Conservation (phyloP, 192 early-diverging fungal genomes). For the Coemansia sp. region DNA sequence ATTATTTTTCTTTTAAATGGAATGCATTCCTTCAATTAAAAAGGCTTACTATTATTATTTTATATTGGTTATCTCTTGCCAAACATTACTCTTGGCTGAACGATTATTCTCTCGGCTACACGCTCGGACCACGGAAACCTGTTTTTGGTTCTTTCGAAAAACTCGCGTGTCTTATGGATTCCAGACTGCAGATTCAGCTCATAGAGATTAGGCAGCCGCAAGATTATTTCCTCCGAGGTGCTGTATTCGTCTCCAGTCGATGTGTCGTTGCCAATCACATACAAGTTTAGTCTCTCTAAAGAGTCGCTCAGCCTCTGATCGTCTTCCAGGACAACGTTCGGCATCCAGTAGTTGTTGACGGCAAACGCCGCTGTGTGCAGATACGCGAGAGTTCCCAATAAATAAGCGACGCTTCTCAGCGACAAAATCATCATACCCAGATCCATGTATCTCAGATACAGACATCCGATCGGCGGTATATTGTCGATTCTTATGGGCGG, state of each 20-base stretch:
- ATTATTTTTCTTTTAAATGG: no score
- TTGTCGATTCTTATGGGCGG: slow-evolving; percentile 3
- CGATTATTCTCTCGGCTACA: slow-evolving; percentile 12
- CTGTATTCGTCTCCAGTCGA: not conserved
- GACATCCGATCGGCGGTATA: not conserved
- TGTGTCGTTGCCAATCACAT: not conserved
- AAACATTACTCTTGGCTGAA: slow-evolving; percentile 1
- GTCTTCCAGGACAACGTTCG: not conserved
- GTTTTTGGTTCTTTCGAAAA: not conserved
- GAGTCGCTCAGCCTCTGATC: slow-evolving; percentile 8
- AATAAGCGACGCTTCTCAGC: not conserved
- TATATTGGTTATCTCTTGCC: not conserved
- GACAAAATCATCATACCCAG: slow-evolving; percentile 20
- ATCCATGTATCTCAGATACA: slow-evolving; percentile 13
- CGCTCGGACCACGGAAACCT: slow-evolving; percentile 14
- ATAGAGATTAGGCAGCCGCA: slow-evolving; percentile 8
- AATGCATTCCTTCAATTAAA: not conserved
- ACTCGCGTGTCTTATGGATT: not conserved
- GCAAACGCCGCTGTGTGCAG: slow-evolving; percentile 14
- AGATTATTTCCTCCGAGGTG: slow-evolving; percentile 11
- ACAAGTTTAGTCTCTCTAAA: slow-evolving; percentile 5
- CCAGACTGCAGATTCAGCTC: slow-evolving; percentile 8
- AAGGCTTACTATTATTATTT: not conserved
- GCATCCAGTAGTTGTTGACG: slow-evolving; percentile 10
- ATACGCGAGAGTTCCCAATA: slow-evolving; percentile 4